Evolutionary conservation across 169 alveolate species (phyloP).

Genomic region (Plasmodium blacklocki): DNA sequence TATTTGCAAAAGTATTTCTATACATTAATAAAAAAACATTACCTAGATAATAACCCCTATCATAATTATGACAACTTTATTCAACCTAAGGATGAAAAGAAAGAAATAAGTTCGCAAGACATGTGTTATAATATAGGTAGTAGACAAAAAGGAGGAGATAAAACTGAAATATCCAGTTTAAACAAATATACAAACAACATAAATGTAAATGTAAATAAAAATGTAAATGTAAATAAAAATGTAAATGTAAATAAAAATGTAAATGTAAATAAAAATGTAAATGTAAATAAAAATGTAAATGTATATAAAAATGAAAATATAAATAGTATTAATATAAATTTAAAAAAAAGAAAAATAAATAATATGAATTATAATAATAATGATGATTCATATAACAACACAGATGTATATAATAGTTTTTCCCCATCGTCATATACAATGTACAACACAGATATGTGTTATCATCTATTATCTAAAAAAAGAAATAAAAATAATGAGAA

Average conservation of each 20-base stretch:
- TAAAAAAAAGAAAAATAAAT: not conserved
- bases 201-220: not conserved
- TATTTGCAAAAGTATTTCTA: conserved; percentile 34
- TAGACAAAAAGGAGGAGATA: not conserved
- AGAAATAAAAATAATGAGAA: not conserved
- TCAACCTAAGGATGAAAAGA: too few species aligned
- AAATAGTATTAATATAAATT: not conserved
- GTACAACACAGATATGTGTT: too few species aligned
- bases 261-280: not conserved
- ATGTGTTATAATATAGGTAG: not conserved
- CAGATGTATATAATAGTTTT: too few species aligned
- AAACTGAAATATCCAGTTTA: not conserved
- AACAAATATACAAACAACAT: not conserved
- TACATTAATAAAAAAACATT: conserved; percentile 4
- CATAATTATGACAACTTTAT: too few species aligned
- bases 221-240: not conserved
- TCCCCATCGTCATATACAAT: too few species aligned
- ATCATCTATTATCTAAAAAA: too few species aligned
- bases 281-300: not conserved
- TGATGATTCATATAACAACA: not conserved
- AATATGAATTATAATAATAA: not conserved
- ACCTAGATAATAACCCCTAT: not conserved
- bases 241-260: not conserved
- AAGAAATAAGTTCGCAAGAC: too few species aligned
- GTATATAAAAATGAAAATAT: not conserved